These are phyloP conservation scores for Macrolepiota dolichaula DNA, from an alignment of 768 basidiomycete species.

Conservation along the genomic window DNA sequence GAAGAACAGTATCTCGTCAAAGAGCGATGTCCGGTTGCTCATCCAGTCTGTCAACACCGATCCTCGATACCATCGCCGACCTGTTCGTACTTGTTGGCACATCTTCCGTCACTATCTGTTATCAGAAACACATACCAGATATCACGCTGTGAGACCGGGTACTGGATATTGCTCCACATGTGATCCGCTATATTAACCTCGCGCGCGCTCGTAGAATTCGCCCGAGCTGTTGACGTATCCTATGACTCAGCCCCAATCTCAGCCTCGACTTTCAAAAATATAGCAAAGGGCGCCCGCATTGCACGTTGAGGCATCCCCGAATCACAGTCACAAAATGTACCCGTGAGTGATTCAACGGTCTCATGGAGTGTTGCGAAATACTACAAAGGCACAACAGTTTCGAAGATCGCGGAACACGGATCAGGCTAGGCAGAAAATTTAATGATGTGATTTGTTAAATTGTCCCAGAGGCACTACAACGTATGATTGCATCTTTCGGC, in stretches of 20 bases:
- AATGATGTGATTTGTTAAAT: neutral
- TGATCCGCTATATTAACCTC: neutral
- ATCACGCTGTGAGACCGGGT: neutral
- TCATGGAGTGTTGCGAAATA: neutral
- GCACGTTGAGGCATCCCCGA: too few species aligned
- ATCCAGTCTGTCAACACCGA: too few species aligned
- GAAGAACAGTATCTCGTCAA: too few species aligned
- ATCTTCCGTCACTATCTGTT: too few species aligned
- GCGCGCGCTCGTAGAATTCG: neutral
- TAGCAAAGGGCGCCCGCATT: too few species aligned
- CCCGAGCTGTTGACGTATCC: neutral
- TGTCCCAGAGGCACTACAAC: neutral
- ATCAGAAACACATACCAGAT: neutral
- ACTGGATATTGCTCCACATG: neutral
- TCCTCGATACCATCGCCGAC: too few species aligned
- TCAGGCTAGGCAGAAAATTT: neutral
- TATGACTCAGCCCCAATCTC: neutral
- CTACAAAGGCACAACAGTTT: neutral
- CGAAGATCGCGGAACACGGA: neutral
- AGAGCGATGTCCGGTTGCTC: too few species aligned
- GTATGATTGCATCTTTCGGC: neutral
- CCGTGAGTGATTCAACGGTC: neutral
- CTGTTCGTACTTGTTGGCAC: too few species aligned
- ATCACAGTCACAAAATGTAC: neutral
- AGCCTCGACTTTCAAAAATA: too few species aligned